A percentile compares a stretch with the other conserved stretches of the same genome.
Conservation (phyloP, 2,329 filamentous ascomycete species). For the Sclerotinia subarctica region DNA sequence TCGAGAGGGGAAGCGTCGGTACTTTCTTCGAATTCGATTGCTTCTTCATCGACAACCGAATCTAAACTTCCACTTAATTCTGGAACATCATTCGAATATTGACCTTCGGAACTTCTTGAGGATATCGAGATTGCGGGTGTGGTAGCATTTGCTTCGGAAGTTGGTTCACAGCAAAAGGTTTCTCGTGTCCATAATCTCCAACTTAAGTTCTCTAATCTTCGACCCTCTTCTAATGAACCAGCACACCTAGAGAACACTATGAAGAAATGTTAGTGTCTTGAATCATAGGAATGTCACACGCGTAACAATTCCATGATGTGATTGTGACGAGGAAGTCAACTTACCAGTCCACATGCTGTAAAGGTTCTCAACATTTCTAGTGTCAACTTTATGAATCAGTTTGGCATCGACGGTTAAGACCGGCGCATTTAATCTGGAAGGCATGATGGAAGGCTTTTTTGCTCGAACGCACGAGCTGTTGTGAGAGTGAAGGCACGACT, state of each 20-base stretch:
- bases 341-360: slow-evolving; percentile 97
- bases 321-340: slow-evolving; percentile 36
- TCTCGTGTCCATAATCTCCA: slow-evolving; percentile 96
- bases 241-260: slow-evolving; percentile 91
- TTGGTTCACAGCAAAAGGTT: slow-evolving; percentile 78
- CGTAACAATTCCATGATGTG: slow-evolving; percentile 13
- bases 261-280: slow-evolving; percentile 13
- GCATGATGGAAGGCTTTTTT: slow-evolving; percentile 57
- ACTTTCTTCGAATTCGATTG: slow-evolving; percentile 50
- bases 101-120: slow-evolving; percentile 35
- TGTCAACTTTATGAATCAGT: slow-evolving; percentile 93
- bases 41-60: slow-evolving; percentile 67
- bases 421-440: slow-evolving; percentile 75
- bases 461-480: slow-evolving; percentile 38
- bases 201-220: slow-evolving; percentile 88
- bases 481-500: slow-evolving; percentile 33
- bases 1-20: slow-evolving; percentile 54
- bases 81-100: slow-evolving; percentile 58
- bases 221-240: slow-evolving; percentile 88
- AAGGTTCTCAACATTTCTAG: slow-evolving; percentile 84
- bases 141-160: slow-evolving; percentile 50
- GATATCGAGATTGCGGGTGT: slow-evolving; percentile 41
- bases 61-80: slow-evolving; percentile 76
- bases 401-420: slow-evolving; percentile 89
- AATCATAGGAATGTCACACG: background rate